Base-by-base conservation (phyloP, 352 stramenopile species). In the Lagenidium giganteum region DNA sequence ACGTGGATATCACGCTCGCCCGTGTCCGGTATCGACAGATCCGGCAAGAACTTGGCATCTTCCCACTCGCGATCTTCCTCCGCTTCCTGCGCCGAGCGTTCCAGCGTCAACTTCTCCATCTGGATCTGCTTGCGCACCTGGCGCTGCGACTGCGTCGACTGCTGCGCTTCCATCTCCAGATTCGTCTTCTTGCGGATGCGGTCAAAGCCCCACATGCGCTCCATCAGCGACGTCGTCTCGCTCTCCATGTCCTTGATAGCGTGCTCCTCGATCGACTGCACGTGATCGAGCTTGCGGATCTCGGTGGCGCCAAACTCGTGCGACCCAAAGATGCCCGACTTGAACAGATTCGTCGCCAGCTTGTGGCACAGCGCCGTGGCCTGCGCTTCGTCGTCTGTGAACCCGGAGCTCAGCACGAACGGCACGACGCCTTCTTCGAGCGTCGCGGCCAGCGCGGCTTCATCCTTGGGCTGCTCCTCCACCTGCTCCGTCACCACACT, bases 1-100 rank as follows among this genome's bases (percentile, higher is more conserved):
- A 95, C 77, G 51, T 94, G 76, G 20, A 95, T 80, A 53, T 95
- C 83, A 31, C 74, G 55, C 49, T 87, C 75, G 33, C 75, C 75
- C 8, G 61, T 87, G 57, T 85, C 75, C 25, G 70, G n/a, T n/a
- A n/a, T 73, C 16, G 55, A 69, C 41, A 87, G 43, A 39, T 87
- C 74, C 1, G 74, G 74, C 47, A 87, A 47, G 46, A 83, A 78
- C 12, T 70, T 66, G 31, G 63, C 57, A 48, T 87, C 71, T 50
- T 87, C 74, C 74, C 74, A 87, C 54, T 77, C 61, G 17, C 68
- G 64, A 32, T 87, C 74, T 27, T 72, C 48, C 33, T 78, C 70
- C 1, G 71, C 70, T 30, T 76, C 64, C 17, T 68, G 50, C 22
- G 64, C 54, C 6, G 76, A 68, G 21, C 57, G 50, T 24, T 83